Evolutionary conservation across 495 filamentous ascomycete genomes (phyloP).

Genomic region (Stereocaulon alpinum): DNA sequence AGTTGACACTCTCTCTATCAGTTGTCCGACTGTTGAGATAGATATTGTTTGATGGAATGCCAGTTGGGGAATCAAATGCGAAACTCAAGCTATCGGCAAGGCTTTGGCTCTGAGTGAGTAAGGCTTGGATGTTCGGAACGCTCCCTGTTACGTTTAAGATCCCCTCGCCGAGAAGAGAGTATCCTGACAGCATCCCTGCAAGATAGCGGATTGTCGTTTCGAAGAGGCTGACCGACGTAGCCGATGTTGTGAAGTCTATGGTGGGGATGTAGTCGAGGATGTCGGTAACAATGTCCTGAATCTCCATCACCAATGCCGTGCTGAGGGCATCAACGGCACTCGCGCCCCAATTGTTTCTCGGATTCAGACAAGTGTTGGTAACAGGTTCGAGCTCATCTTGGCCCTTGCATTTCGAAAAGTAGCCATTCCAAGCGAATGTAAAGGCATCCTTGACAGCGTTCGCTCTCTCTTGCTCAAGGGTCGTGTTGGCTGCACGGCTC

Average conservation of each 20-base stretch:
- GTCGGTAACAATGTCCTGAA: slow-evolving; percentile 52
- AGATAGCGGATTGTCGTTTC: slow-evolving; percentile 89
- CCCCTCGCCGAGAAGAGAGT: slow-evolving; percentile 70
- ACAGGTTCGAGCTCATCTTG: slow-evolving; percentile 17
- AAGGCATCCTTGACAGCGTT: slow-evolving; percentile 68
- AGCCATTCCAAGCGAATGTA: slow-evolving; percentile 68
- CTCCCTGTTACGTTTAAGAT: slow-evolving; percentile 42
- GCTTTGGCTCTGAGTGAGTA: slow-evolving; percentile 56
- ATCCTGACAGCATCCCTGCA: slow-evolving; percentile 68
- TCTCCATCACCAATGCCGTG: slow-evolving; percentile 70
- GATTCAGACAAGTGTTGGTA: slow-evolving; percentile 11
- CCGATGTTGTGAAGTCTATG: slow-evolving; percentile 57
- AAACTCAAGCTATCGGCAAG: slow-evolving; percentile 66
- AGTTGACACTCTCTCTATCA: slow-evolving; percentile 45
- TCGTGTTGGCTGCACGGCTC: not conserved
- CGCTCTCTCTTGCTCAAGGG: slow-evolving; percentile 32
- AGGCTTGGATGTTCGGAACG: slow-evolving; percentile 36
- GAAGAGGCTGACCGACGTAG: slow-evolving; percentile 58
- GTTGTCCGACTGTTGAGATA: slow-evolving; percentile 43
- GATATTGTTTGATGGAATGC: slow-evolving; percentile 67
- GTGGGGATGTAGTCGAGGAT: slow-evolving; percentile 59
- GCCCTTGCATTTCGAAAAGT: slow-evolving; percentile 29
- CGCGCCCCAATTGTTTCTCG: slow-evolving; percentile 80
- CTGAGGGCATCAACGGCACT: slow-evolving; percentile 73
- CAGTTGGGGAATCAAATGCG: slow-evolving; percentile 65